Conservation (phyloP, 2,329 filamentous ascomycete species). For the Grosmannia clavigera region DNA sequence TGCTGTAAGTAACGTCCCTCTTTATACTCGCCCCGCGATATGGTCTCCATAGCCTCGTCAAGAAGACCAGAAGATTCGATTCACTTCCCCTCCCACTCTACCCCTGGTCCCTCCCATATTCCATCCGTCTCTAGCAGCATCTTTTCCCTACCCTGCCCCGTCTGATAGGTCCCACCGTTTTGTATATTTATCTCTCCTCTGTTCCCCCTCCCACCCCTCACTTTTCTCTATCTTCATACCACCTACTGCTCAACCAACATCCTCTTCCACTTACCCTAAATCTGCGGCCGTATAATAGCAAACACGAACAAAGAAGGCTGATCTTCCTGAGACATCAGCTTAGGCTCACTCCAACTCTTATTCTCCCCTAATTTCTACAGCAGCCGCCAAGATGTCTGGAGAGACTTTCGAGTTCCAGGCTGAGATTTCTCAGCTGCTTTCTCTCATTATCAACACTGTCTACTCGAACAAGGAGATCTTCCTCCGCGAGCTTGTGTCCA, state of each 20-base stretch:
- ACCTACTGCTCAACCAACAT: neutral
- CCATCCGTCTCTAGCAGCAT: neutral
- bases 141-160: neutral
- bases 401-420: slow-evolving; percentile 99
- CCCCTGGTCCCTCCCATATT: neutral
- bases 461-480: slow-evolving; percentile 99
- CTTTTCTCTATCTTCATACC: neutral
- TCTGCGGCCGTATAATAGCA: neutral
- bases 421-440: slow-evolving; percentile 99
- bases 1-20: neutral
- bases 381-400: slow-evolving; percentile 59
- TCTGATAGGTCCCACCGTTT: neutral
- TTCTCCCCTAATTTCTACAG: slow-evolving; percentile 5
- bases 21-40: neutral
- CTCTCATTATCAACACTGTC: slow-evolving; percentile 99
- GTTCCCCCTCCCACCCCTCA: neutral
- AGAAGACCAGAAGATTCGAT: slow-evolving; percentile 1
- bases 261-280: neutral
- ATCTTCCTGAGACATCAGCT: neutral
- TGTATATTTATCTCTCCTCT: neutral
- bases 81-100: neutral
- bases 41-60: slow-evolving; percentile 1
- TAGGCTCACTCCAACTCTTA: neutral
- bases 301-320: neutral
- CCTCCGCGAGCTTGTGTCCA: slow-evolving; percentile 95